Conservation (phyloP, 345 rosid genomes). For the Microthlaspi erraticum region DNA sequence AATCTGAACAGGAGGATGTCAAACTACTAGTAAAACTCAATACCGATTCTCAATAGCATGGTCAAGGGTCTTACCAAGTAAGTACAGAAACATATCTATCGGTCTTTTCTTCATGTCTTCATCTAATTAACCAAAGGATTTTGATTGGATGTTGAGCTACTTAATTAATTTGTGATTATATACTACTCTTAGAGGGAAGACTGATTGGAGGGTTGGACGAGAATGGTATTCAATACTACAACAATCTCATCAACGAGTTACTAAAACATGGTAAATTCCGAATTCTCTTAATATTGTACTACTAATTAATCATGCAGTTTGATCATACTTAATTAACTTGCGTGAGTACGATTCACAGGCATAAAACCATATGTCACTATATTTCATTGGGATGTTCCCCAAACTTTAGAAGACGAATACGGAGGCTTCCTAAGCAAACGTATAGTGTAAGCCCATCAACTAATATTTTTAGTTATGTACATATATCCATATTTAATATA, state of each 20-base stretch:
- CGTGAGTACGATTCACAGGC: not conserved
- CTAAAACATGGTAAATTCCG: conserved; percentile 12
- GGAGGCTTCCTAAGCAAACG: conserved; percentile 41
- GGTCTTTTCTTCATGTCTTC: too few relatives aligned
- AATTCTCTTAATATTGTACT: not conserved
- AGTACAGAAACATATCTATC: not conserved
- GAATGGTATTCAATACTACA: conserved; percentile 52
- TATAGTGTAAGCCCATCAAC: conserved; percentile 36
- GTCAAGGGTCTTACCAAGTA: conserved; percentile 57
- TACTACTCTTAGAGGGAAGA: conserved; percentile 47
- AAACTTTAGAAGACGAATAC: conserved; percentile 39
- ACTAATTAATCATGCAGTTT: too few relatives aligned
- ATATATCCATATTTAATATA: not conserved
- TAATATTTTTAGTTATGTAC: not conserved
- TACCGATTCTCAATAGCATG: conserved; percentile 40
- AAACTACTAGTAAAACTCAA: too few relatives aligned
- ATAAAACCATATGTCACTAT: conserved; percentile 45
- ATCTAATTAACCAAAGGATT: too few relatives aligned
- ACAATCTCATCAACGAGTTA: conserved; percentile 49
- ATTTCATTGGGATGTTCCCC: conserved; percentile 48
- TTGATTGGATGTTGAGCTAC: too few relatives aligned
- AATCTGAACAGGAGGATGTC: conserved; percentile 36
- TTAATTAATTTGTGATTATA: not conserved
- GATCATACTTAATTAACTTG: too few relatives aligned
- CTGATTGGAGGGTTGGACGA: conserved; percentile 50